phyloP scores from a whole-genome alignment of 306 rosid species.

The Cicer chorassanicum region DNA sequence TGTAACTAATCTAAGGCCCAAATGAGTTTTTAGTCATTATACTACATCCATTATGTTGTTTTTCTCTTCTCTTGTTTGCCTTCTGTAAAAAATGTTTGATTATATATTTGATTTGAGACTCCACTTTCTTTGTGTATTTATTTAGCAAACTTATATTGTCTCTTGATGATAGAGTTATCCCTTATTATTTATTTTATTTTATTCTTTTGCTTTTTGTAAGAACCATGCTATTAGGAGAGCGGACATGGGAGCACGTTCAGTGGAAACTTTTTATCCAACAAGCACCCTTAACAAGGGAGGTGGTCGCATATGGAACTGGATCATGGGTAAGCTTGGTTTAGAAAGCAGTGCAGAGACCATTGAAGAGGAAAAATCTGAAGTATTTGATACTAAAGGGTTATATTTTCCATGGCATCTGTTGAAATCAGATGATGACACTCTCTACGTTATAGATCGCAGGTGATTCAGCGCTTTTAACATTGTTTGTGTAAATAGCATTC shows the following conservation, averaged over 20 bases:
- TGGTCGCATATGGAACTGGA: slow-evolving; percentile 64
- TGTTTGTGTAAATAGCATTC: background rate
- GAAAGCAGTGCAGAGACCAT: slow-evolving; percentile 48
- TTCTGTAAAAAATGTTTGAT: slow-evolving; percentile 4
- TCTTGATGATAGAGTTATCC: slow-evolving; percentile 31
- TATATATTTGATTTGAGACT: background rate
- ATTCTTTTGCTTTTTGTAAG: slow-evolving; percentile 53
- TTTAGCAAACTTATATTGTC: slow-evolving; percentile 10
- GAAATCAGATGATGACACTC: slow-evolving; percentile 62
- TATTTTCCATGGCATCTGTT: slow-evolving; percentile 91
- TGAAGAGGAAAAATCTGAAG: slow-evolving; percentile 58
- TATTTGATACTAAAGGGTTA: slow-evolving; percentile 56
- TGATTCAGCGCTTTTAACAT: slow-evolving; percentile 35
- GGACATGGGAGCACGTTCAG: slow-evolving; percentile 64
- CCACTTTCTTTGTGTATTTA: slow-evolving; percentile 7
- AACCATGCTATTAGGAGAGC: slow-evolving; percentile 95
- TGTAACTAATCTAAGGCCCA: background rate
- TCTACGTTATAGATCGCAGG: slow-evolving; percentile 75
- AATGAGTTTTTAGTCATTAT: no score
- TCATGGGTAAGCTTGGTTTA: slow-evolving; percentile 67
- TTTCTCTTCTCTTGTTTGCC: slow-evolving; percentile 3
- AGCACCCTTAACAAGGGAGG: slow-evolving; percentile 51
- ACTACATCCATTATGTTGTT: no score
- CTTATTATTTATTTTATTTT: slow-evolving; percentile 44
- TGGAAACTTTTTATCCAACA: slow-evolving; percentile 78